Conservation (phyloP, 805 yeast genomes). For the Kluyveromyces siamensis region DNA sequence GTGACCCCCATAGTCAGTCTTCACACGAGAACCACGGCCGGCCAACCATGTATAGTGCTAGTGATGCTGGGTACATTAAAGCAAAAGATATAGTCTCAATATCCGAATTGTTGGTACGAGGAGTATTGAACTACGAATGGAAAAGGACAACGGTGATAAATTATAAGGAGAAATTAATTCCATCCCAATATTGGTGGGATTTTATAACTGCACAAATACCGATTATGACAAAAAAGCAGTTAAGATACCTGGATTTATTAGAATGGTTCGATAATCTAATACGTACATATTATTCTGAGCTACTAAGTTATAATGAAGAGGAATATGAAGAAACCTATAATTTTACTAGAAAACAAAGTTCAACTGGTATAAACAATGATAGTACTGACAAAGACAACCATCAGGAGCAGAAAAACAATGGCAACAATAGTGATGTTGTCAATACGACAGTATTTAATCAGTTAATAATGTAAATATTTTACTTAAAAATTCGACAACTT, state of each 20-base stretch:
- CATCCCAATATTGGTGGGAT: conserved; percentile 29
- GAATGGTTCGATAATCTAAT: conserved; percentile 23
- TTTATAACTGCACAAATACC: conserved; percentile 21
- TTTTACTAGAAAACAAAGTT: background rate
- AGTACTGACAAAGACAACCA: background rate
- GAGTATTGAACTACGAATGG: conserved; percentile 18
- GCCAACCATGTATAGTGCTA: background rate
- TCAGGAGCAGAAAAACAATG: background rate
- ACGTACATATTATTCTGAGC: conserved; percentile 10
- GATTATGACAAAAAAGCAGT: conserved; percentile 12
- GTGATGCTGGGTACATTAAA: background rate
- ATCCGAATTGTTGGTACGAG: conserved; percentile 17
- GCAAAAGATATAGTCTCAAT: conserved; percentile 19
- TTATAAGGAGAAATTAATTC: conserved; percentile 21
- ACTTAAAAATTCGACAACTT: background rate
- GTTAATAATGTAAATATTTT: conserved; percentile 1
- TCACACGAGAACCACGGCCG: background rate
- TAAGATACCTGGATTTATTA: conserved; percentile 16
- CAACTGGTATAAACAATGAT: background rate
- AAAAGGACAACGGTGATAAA: conserved; percentile 21
- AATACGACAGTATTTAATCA: conserved; percentile 6
- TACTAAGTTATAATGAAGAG: conserved; percentile 7
- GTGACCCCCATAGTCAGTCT: conserved; percentile 8
- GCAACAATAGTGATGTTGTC: conserved; percentile 2
- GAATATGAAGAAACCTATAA: background rate